Evolutionary conservation across 129 eudicot genomes (phyloP), one percentile per base, ranked within the genome.

Genomic region (Gnaphalium uliginosum): DNA sequence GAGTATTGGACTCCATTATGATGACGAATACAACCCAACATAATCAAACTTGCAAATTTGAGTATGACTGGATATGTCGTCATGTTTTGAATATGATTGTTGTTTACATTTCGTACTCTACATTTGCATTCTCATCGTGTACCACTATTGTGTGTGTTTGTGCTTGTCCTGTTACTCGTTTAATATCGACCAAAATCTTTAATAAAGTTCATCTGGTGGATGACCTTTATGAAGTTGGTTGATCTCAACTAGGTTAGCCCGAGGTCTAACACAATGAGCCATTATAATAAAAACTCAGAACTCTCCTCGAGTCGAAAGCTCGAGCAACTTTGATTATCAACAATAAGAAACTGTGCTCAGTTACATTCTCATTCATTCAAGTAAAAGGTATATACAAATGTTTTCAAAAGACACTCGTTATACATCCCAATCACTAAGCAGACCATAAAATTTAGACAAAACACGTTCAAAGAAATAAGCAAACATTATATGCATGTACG

Each of bases 21-120:
- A 66, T 79, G 74, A 54, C 26, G 50, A 79, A 46, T 2, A 26
- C 9, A 11, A 33, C 65, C 71, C 73, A 57, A 72, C 30, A 30
- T 35, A 35, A 35, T 35, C 41, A 35, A 35, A 35, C 41, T 35
- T 35, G 41, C 41, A 35, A 6, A 35, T 79, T 7, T 58, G 61
- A 50, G 56, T 18, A 6, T 33, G 82, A 50, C 71, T 23, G 71
- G 63, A 53, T 54, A 37, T 37, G 74, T 56, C 65, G 62, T 79
- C 78, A 79, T 79, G 78, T 54, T 30, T 30, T 79, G 68, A 65
- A 79, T 72, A 53, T 68, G 65, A 79, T 65, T 19, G 14, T 26
- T 72, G 68, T 30, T 29, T 30, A 64, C 46, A 6, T 64, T 29
- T 64, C 3, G 13, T 9, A 17, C 39, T 61, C 27, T 29, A 63